Conservation (phyloP, 148 eudicot species). For the Mesembryanthemum crystallinum region DNA sequence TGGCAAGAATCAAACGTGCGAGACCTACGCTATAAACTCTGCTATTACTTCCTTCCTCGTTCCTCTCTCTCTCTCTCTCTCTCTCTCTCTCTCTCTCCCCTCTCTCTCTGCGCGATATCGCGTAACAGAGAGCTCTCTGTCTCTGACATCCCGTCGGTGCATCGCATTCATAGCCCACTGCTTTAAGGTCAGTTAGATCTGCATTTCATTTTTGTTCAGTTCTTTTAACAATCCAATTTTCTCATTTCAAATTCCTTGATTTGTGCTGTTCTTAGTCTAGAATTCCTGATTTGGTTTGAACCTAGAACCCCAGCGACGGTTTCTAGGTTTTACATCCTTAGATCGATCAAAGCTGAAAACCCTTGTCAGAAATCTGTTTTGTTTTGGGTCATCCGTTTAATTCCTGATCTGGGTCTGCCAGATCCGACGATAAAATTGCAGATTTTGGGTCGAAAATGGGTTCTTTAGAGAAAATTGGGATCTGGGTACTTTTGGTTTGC, state of each 20-base stretch:
- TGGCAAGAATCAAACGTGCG: background rate
- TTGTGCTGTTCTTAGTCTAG: background rate
- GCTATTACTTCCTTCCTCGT: background rate
- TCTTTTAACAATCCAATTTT: background rate
- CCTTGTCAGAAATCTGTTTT: background rate
- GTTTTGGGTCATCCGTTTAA: background rate
- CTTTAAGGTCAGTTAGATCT: too few species aligned
- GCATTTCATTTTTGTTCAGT: background rate
- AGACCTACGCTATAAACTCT: constrained; percentile 8
- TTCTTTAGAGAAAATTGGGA: constrained; percentile 38
- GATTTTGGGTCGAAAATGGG: constrained; percentile 37
- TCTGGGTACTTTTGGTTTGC: constrained; percentile 51
- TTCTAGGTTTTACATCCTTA: constrained; percentile 7
- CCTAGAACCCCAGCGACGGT: background rate
- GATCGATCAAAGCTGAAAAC: constrained; percentile 6
- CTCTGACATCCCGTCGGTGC: background rate
- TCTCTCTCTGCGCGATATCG: constrained; percentile 1
- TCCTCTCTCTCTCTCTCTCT: background rate
- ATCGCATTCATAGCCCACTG: background rate
- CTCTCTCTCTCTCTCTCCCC: background rate
- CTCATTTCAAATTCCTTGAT: background rate
- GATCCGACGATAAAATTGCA: constrained; percentile 35
- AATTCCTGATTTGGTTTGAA: constrained; percentile 4
- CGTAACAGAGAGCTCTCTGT: background rate
- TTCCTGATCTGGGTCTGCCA: constrained; percentile 40